phyloP scores from a whole-genome alignment of 208 protist genomes.

The Acanthamoeba culbertsoni region DNA sequence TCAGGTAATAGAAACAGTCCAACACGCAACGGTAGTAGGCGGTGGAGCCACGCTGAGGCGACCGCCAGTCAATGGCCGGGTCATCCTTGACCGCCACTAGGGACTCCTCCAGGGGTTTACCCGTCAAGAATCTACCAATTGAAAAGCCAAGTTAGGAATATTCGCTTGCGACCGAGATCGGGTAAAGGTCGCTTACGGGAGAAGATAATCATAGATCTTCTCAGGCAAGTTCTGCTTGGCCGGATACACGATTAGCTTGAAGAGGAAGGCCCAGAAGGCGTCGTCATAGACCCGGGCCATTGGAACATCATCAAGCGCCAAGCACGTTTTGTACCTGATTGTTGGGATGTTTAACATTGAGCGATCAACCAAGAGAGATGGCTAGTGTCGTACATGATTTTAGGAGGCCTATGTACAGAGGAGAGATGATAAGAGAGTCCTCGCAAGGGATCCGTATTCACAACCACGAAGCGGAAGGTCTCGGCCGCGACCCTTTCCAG shows the following conservation, averaged over 20 bases:
- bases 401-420: conserved; percentile 52
- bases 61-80: conserved; percentile 51
- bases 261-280: conserved; percentile 58
- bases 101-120: conserved; percentile 51
- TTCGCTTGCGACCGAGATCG: not conserved
- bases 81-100: conserved; percentile 49
- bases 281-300: conserved; percentile 20
- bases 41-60: conserved; percentile 44
- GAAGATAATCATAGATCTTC: conserved; percentile 56
- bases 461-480: conserved; percentile 54
- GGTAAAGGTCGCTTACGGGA: not conserved
- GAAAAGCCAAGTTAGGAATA: not conserved
- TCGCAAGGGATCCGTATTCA: conserved; percentile 46
- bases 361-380: not conserved
- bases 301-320: conserved; percentile 51
- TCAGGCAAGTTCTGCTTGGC: conserved; percentile 61
- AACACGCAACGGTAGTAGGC: conserved; percentile 59
- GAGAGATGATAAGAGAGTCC: conserved; percentile 44
- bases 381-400: conserved; percentile 46
- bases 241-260: conserved; percentile 42
- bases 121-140: conserved; percentile 39
- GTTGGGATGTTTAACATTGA: not conserved
- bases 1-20: conserved; percentile 55
- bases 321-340: conserved; percentile 55
- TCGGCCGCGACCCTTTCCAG: conserved; percentile 14